Evolutionary conservation across 148 eudicot species (phyloP).

Genomic region (Nepenthes gracilis): DNA sequence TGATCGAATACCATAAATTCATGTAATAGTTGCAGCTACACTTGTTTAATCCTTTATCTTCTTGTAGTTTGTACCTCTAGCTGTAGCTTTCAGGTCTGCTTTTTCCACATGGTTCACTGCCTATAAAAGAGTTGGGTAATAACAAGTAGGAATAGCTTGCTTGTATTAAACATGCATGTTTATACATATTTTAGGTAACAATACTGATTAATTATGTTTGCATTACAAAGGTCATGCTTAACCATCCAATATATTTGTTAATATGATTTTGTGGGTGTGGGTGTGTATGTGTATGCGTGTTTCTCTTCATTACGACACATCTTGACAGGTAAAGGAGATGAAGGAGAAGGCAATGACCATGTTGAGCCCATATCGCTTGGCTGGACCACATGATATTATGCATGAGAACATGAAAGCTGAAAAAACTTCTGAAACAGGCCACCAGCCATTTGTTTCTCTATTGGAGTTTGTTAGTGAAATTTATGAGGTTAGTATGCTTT

Average conservation of each 20-base stretch:
- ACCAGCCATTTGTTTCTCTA: conserved; percentile 73
- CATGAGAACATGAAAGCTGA: conserved; percentile 38
- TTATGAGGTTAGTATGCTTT: conserved; percentile 57
- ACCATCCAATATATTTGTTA: no score
- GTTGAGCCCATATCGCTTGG: conserved; percentile 63
- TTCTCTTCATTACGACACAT: conserved; percentile 6
- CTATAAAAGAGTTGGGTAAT: no score
- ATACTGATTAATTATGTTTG: no score
- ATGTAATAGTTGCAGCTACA: no score
- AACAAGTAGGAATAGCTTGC: no score
- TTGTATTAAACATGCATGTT: no score
- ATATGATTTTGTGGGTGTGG: not conserved
- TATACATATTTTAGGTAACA: no score
- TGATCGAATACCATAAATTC: not conserved
- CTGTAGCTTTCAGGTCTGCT: no score
- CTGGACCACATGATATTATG: conserved; percentile 49
- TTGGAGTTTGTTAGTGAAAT: conserved; percentile 93
- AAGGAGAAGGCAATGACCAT: conserved; percentile 83
- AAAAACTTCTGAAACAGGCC: conserved; percentile 30
- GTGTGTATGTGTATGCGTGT: conserved; percentile 3
- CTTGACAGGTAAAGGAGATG: conserved; percentile 69
- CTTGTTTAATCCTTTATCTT: no score
- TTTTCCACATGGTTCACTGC: no score
- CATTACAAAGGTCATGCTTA: no score
- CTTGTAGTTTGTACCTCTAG: no score